Base-by-base conservation (phyloP, 2,329 filamentous ascomycete species). In the Venturia effusa region DNA sequence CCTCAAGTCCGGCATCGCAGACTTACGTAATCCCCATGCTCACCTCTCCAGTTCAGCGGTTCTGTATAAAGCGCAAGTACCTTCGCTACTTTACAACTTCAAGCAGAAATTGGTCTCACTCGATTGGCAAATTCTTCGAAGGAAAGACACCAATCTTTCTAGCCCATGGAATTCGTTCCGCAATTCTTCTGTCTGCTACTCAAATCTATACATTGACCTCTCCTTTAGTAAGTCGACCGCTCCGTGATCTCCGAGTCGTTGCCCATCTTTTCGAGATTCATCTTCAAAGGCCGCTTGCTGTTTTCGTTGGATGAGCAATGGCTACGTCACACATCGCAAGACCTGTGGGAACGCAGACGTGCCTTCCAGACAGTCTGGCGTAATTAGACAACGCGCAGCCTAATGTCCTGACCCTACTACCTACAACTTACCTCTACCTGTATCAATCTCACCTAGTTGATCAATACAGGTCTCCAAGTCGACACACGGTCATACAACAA, bases 161-260 rank as follows among this genome's bases (percentile, higher is more conserved):
- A 45, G 61, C 59, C 32, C 43, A 64, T 64, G 63, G 63, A 64
- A 41, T 64, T 62, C 48, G 37, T 64, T 27, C 59, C 43, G 17
- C 27, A 64, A 60, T 64, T 62, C 59, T 64, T 64, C 34, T 64
- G 32, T 61, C 59, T 64, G 39, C 63, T 64, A 34, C 59, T 64
- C 41, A 64, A 64, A 43, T 61, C 63, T 54, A 61, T 64, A 40
- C 59, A 59, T 55, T 64, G 59, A 64, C 30, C n/a, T 51, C 37
- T 34, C 19, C 22, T 7, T n/a, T 34, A 19, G 51, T 57, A 34
- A 32, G 51, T 57, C 51, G 8, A 57, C 51, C 3, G 15, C 24
- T 32, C 13, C 8, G 5, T 57, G 13, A 27, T 6, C n/a, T 32
- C 1, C 51, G 22, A 34, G 10, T 11, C 7, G 19, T 22, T 34